Percentiles rank a stretch among this genome's conserved stretches.
These are phyloP conservation scores for Suhomyces sp. DNA, from an alignment of 805 yeast species.

Conservation along the genomic window DNA sequence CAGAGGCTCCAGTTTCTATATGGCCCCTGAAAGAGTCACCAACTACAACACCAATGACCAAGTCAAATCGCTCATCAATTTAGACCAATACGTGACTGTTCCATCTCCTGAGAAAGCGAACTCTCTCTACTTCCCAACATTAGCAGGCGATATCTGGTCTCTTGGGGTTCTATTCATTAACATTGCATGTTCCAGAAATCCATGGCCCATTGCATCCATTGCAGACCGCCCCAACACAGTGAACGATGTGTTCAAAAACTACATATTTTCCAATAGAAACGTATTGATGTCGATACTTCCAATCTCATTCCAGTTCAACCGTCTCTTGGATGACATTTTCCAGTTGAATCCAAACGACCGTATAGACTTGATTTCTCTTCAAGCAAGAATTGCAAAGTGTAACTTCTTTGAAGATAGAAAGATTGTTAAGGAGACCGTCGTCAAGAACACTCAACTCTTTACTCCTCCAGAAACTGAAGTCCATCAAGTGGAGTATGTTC, in stretches of 20 bases:
- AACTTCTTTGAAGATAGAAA: constrained; percentile 37
- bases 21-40: constrained; percentile 85
- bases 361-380: constrained; percentile 39
- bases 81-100: constrained; percentile 26
- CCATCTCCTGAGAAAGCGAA: constrained; percentile 16
- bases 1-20: constrained; percentile 84
- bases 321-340: constrained; percentile 47
- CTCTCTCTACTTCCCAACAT: constrained; percentile 53
- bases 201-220: constrained; percentile 81
- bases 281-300: constrained; percentile 71
- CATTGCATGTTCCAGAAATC: constrained; percentile 79
- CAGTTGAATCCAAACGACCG: constrained; percentile 50
- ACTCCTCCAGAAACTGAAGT: constrained; percentile 19
- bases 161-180: constrained; percentile 79
- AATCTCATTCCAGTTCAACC: constrained; percentile 60
- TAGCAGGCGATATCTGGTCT: constrained; percentile 86
- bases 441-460: constrained; percentile 17
- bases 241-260: constrained; percentile 59
- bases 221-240: constrained; percentile 44
- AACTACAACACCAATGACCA: constrained; percentile 38
- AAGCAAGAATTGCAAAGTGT: constrained; percentile 33
- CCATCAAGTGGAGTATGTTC: too few relatives aligned
- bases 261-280: constrained; percentile 42
- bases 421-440: too few relatives aligned
- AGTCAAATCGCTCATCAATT: constrained; percentile 28